Conservation (phyloP, 2,329 filamentous ascomycete species). For the Aspergillus persii region DNA sequence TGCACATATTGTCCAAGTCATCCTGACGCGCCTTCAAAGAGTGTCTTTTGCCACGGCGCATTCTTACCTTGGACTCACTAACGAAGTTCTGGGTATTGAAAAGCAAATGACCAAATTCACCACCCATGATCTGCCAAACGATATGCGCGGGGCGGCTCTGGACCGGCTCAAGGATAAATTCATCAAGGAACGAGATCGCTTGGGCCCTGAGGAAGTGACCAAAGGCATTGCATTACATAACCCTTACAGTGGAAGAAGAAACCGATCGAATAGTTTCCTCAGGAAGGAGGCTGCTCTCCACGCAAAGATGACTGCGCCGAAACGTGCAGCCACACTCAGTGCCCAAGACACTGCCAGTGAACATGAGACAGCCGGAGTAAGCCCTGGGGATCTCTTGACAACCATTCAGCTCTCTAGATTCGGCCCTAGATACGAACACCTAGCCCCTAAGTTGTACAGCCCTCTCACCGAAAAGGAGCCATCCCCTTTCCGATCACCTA, state of each 20-base stretch:
- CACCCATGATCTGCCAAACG: conserved; percentile 84
- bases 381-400: conserved; percentile 75
- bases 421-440: conserved; percentile 50
- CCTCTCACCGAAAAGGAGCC: conserved; percentile 47
- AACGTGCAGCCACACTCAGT: conserved; percentile 20
- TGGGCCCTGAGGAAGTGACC: conserved; percentile 73
- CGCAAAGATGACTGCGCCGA: conserved; percentile 55
- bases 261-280: conserved; percentile 70
- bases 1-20: conserved; percentile 96
- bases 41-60: conserved; percentile 94
- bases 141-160: conserved; percentile 78
- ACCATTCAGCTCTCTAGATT: conserved; percentile 70
- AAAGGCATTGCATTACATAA: conserved; percentile 98
- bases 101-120: conserved; percentile 93
- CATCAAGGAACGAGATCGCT: conserved; percentile 74
- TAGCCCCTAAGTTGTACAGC: conserved; percentile 30
- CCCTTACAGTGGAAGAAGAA: conserved; percentile 61
- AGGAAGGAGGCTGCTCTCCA: conserved; percentile 78
- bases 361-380: conserved; percentile 49
- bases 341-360: conserved; percentile 25
- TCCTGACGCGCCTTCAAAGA: conserved; percentile 86
- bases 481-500: conserved; percentile 34
- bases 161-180: conserved; percentile 92
- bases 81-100: conserved; percentile 88
- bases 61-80: conserved; percentile 87